These are phyloP conservation scores for Colletotrichum karsti DNA, from an alignment of 2,329 filamentous ascomycete species.

Conservation along the genomic window DNA sequence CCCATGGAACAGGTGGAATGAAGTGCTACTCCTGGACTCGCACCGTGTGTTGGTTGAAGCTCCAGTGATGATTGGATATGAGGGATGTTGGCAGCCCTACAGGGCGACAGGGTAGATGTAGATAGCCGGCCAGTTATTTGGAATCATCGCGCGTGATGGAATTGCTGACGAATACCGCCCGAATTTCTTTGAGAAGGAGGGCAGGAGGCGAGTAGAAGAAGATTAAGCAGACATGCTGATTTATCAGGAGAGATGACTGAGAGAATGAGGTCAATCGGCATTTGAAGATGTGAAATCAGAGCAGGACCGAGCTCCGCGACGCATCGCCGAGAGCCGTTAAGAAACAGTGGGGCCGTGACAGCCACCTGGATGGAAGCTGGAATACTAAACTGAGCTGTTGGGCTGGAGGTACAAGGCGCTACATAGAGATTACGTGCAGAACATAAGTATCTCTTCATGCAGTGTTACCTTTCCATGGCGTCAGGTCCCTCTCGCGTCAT, in stretches of 20 bases:
- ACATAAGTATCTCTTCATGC: neutral
- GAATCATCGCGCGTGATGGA: neutral
- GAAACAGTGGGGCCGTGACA: neutral
- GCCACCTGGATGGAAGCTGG: neutral
- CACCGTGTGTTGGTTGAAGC: neutral
- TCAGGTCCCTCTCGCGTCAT: slow-evolving; percentile 13
- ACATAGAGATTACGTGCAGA: neutral
- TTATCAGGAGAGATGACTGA: neutral
- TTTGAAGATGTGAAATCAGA: neutral
- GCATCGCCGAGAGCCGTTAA: slow-evolving; percentile 13
- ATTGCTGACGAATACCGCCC: neutral
- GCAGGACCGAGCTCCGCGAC: slow-evolving; percentile 9
- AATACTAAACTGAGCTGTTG: neutral
- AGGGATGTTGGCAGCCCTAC: neutral
- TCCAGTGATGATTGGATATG: neutral
- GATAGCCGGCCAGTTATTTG: neutral
- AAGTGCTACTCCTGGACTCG: neutral
- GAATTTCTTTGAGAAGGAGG: too few species aligned
- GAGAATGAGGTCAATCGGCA: neutral
- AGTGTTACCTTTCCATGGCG: neutral
- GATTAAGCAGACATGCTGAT: neutral
- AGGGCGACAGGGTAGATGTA: neutral
- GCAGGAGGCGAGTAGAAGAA: neutral
- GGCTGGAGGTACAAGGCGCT: neutral
- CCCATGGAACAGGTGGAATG: too few species aligned